Evolutionary conservation across 371 early-diverging fungal species (phyloP), one percentile per base, ranked within the genome.

Genomic region (Syncephalis fuscata): DNA sequence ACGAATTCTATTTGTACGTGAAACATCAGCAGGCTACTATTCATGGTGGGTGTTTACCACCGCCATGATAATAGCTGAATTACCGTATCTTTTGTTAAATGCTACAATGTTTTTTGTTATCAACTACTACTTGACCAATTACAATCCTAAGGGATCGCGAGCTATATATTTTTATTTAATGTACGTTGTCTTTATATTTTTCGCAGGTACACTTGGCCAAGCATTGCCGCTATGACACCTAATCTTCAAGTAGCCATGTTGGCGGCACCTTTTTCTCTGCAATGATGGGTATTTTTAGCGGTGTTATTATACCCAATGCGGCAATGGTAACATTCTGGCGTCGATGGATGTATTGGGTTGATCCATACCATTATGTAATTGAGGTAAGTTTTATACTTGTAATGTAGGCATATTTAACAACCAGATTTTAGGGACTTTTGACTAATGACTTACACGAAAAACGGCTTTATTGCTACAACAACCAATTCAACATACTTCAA

Each of bases 301-400:
- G 85, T 65, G 70, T 82, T 38, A 71, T 82, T 57, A 76, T 82
- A 46, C 73, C 80, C 8, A 67, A 72, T 32, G 20, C 45, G 8
- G 51, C 62, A 3, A 81, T 85, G 78, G 83, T 85, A 17, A 46
- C 53, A 36, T 83, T 88, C 62, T 85, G 84, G 82, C 61, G 71
- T 15, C 49, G 67, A 0, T 83, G 82, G 82, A 76, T 88, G 72
- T 85, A 82, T 58, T 80, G 76, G 73, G 49, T 83, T 15, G 74
- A 74, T 53, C 82, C 83, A 2, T 78, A 76, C 55, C 74, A 74
- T 46, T 85, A 88, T 58, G 62, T 76, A 7, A 68, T 82, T 40
- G 87, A 87, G 57, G 85, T 19, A 22, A 22, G 22, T 22, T 2
- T 19, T 44, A 32, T 32, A 32, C 7, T 7, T 32, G 32, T 32